These are phyloP conservation scores for Colletotrichum tropicale DNA, from an alignment of 2,329 filamentous ascomycete genomes.

Conservation along the genomic window DNA sequence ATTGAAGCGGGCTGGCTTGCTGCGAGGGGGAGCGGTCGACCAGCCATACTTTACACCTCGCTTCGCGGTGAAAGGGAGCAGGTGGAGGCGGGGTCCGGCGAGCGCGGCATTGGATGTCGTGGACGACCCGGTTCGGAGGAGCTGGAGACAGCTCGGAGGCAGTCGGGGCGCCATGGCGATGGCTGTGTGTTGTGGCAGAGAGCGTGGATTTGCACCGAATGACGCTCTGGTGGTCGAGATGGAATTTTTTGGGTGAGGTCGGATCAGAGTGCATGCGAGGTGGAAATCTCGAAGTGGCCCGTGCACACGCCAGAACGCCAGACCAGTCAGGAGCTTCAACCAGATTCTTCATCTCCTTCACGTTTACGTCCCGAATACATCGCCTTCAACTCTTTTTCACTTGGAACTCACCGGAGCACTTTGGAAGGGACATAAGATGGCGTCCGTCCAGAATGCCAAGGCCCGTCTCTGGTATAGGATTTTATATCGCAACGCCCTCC, in stretches of 20 bases:
- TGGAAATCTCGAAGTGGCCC: slow-evolving; percentile 14
- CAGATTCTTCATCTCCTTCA: not conserved
- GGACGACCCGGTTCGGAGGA: slow-evolving; percentile 7
- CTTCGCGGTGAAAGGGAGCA: slow-evolving; percentile 49
- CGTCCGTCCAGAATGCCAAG: slow-evolving; percentile 32
- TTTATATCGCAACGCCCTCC: slow-evolving; percentile 70
- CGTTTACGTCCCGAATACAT: not conserved
- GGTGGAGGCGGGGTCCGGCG: slow-evolving; percentile 34
- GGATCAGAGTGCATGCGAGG: slow-evolving; percentile 6
- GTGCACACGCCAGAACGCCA: not conserved
- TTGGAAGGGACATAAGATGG: slow-evolving; percentile 28
- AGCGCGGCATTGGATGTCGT: slow-evolving; percentile 5
- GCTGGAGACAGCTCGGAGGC: slow-evolving; percentile 19
- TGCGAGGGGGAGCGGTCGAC: slow-evolving; percentile 58
- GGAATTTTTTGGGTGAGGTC: slow-evolving; percentile 23
- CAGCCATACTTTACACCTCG: slow-evolving; percentile 65
- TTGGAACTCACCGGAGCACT: not conserved
- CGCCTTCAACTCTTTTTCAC: not conserved
- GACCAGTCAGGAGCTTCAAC: not conserved
- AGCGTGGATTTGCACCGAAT: not conserved
- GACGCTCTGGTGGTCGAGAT: not conserved
- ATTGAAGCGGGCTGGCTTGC: slow-evolving; percentile 64
- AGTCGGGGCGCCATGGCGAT: slow-evolving; percentile 21
- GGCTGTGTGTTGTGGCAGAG: not conserved
- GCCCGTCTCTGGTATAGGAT: slow-evolving; percentile 71